Evolutionary conservation across 192 early-diverging fungal genomes (phyloP).

Genomic region (Chytriomyces confervae): DNA sequence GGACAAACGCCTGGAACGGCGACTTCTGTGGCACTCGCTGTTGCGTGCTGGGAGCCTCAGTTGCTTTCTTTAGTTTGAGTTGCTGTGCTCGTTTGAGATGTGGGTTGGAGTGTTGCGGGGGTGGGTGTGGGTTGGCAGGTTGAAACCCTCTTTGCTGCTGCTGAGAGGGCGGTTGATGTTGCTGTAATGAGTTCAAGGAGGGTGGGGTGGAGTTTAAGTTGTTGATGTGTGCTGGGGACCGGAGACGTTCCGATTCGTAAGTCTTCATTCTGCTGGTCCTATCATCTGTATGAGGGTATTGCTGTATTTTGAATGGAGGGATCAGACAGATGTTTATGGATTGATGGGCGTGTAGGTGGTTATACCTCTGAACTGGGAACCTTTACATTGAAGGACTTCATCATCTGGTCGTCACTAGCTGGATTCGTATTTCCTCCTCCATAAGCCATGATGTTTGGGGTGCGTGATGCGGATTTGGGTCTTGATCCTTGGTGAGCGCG

Average conservation of each 20-base stretch:
- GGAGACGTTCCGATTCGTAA: conserved; percentile 9
- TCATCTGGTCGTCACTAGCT: conserved; percentile 18
- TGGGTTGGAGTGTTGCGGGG: no score
- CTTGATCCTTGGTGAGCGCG: neutral
- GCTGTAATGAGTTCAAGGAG: neutral
- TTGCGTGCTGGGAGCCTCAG: neutral
- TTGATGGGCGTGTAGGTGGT: neutral
- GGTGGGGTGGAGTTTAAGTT: neutral
- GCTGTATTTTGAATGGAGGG: neutral
- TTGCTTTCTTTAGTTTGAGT: no score
- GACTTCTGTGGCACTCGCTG: conserved; percentile 1
- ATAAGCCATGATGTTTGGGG: conserved; percentile 18
- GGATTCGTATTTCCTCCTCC: conserved; percentile 30
- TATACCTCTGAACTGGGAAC: conserved; percentile 7
- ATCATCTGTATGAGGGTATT: conserved; percentile 22
- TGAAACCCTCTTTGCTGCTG: neutral
- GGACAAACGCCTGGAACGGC: conserved; percentile 6
- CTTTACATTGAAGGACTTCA: conserved; percentile 26
- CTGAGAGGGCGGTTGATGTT: neutral
- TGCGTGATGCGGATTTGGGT: neutral
- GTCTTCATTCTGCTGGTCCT: conserved; percentile 1
- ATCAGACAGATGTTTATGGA: neutral
- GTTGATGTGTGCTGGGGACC: neutral
- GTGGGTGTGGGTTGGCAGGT: no score
- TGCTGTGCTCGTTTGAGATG: no score